A percentile compares a stretch with the other conserved stretches of the same genome.
These are phyloP conservation scores for Trichoderma sp. DNA, from an alignment of 2,329 filamentous ascomycete genomes.

Conservation along the genomic window DNA sequence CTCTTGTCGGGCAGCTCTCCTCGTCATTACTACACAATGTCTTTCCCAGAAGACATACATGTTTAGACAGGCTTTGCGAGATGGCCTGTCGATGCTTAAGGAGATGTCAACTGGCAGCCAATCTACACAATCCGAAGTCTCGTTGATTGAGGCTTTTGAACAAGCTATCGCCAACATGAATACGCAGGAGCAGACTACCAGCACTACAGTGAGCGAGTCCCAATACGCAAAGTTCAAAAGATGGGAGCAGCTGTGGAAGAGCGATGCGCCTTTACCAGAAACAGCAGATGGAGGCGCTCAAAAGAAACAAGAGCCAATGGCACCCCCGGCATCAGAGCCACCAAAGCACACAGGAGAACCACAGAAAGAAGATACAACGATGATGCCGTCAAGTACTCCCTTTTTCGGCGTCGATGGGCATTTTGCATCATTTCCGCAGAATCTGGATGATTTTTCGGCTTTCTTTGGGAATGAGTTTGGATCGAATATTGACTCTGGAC, in stretches of 20 bases:
- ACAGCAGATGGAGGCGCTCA: conserved; percentile 26
- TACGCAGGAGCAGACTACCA: conserved; percentile 36
- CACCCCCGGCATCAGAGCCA: conserved; percentile 9
- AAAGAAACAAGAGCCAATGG: conserved; percentile 15
- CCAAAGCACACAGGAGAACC: conserved; percentile 21
- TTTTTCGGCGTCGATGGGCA: conserved; percentile 39
- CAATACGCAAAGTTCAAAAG: conserved; percentile 52
- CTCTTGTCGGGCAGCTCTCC: conserved; percentile 52
- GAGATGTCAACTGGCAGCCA: conserved; percentile 53
- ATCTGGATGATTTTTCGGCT: conserved; percentile 38
- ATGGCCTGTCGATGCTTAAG: conserved; percentile 50
- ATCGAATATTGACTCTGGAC: conserved; percentile 28
- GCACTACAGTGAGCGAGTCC: conserved; percentile 40
- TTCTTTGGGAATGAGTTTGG: conserved; percentile 34
- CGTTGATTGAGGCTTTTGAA: conserved; percentile 53
- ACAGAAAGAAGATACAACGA: conserved; percentile 26
- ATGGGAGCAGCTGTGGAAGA: conserved; percentile 51
- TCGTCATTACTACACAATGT: conserved; percentile 45
- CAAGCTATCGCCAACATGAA: conserved; percentile 47
- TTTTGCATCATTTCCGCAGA: conserved; percentile 40
- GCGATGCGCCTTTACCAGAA: conserved; percentile 32
- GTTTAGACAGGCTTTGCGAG: conserved; percentile 46
- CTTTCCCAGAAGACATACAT: conserved; percentile 38
- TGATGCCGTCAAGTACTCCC: conserved; percentile 31
- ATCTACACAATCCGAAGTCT: conserved; percentile 52